Conservation (phyloP, 2,329 filamentous ascomycete genomes). For the Claviceps humidiphila region DNA sequence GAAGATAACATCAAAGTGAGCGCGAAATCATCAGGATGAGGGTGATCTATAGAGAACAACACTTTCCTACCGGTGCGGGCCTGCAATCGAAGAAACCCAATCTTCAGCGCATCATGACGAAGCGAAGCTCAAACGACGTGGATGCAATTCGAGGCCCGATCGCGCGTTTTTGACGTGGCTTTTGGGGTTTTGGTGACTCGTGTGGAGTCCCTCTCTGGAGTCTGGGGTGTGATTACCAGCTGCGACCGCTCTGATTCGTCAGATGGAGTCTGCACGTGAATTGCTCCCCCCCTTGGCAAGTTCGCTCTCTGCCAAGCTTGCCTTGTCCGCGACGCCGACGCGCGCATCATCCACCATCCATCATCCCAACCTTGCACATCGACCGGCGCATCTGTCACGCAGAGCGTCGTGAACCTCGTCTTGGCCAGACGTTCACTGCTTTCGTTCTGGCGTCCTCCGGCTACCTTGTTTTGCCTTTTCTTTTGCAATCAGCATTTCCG, state of each 20-base stretch:
- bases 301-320: neutral
- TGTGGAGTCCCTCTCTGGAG: conserved; percentile 2
- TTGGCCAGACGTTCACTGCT: neutral
- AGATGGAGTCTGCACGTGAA: conserved; percentile 4
- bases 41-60: neutral
- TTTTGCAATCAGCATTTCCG: neutral
- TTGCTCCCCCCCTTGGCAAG: neutral
- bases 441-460: neutral
- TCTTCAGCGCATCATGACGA: too few species aligned
- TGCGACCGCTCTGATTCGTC: conserved; percentile 3
- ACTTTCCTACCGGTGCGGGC: neutral
- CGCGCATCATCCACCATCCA: conserved; percentile 4
- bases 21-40: neutral
- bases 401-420: conserved; percentile 1
- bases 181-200: neutral
- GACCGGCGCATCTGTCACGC: conserved; percentile 1
- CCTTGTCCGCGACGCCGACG: conserved; percentile 8
- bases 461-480: neutral
- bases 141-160: conserved; percentile 2
- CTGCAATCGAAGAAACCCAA: neutral
- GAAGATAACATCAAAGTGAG: neutral
- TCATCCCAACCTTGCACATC: conserved; percentile 4
- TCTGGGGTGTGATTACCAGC: neutral
- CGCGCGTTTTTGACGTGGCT: neutral
- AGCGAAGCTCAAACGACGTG: neutral